Evolutionary conservation across 306 rosid genomes (phyloP), one percentile per base, ranked within the genome.

Genomic region (Trifolium fragiferum): DNA sequence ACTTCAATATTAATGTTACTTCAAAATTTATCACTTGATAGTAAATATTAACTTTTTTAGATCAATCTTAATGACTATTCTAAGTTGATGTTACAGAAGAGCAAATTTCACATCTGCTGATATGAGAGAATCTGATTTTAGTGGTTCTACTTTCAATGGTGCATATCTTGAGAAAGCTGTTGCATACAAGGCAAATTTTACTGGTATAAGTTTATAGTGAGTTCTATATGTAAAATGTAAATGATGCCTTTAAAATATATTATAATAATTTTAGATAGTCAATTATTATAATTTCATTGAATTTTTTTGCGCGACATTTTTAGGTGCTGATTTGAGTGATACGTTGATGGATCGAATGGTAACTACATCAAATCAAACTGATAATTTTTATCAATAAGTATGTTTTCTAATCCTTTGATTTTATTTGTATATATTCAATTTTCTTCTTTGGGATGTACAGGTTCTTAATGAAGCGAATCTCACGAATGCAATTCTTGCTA

Each of bases 331-430:
- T 87, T 88, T 91, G 54, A 94, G 98, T 66, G 98, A 94, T 75
- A 90, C 97, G 16, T 66, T 94, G 93, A 94, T 91, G 98, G 96
- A 94, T 86, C 96, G 98, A 19, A 91, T 94, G 98, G 97, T 91
- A 91, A 87, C 27, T 64, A 50, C 72, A 44, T 33, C 46, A 67
- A 70, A 11, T 46, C 51, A 63, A 64, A 14, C 37, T 19, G 11
- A 65, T 66, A 12, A 21, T 30, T 63, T 57, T 66, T 33, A 46
- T 68, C 10, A 0, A 3, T 27, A 68, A 9, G 8, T 62, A 23
- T 20, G 16, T 51, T 21, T 54, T 44, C 9, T 32, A 33, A 19
- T 5, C 53, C 4, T 12, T 59, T 21, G 32, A 40, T 61, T 66
- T 40, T 5, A 19, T 18, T 59, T 73, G 32, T 19, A 16, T 30